Percentiles rank a stretch among this genome's conserved stretches.
phyloP scores from a whole-genome alignment of 345 rosid species.

The Citrus glauca region DNA sequence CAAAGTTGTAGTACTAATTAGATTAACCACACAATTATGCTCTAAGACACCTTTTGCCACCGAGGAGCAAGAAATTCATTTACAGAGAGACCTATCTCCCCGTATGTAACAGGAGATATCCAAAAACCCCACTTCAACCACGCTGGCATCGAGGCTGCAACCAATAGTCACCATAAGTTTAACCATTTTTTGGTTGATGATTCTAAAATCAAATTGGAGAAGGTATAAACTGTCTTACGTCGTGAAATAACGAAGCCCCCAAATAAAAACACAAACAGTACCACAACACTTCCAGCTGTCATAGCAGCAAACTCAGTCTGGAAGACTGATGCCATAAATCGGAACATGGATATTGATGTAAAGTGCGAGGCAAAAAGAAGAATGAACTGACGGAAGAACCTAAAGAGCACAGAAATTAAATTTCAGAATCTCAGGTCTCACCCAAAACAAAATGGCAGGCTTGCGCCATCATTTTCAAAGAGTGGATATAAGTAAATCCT shows the following conservation, averaged over 20 bases:
- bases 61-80: slow-evolving; percentile 74
- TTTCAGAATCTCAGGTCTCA: background rate
- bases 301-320: background rate
- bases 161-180: background rate
- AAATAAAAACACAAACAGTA: background rate
- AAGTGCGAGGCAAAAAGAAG: background rate
- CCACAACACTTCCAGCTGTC: background rate
- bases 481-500: too few species aligned
- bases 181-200: background rate
- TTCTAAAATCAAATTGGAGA: background rate
- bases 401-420: background rate
- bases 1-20: background rate
- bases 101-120: slow-evolving; percentile 64
- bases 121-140: slow-evolving; percentile 83
- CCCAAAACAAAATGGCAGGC: background rate
- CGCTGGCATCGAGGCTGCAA: slow-evolving; percentile 61
- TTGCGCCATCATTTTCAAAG: too few species aligned
- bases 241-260: background rate
- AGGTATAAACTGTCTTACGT: background rate
- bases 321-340: background rate
- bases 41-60: slow-evolving; percentile 51
- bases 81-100: slow-evolving; percentile 54
- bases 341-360: background rate
- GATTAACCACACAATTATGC: background rate
- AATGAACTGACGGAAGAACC: background rate